Conservation (phyloP, 306 rosid genomes). For the Trifolium fragiferum region DNA sequence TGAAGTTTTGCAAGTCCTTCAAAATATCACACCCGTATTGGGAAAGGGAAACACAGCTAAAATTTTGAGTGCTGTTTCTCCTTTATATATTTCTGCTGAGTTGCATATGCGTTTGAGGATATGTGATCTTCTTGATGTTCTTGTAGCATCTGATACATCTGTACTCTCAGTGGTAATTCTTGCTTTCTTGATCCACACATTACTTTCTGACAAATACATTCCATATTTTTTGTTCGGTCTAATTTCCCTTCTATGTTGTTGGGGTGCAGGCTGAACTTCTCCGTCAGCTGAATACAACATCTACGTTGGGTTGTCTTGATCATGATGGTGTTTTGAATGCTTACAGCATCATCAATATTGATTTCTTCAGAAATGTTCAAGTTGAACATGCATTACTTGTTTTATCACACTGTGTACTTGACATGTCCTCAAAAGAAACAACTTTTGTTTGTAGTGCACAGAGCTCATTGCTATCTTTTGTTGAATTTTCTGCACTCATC, state of each 20-base stretch:
- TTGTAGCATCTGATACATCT: slow-evolving; percentile 68
- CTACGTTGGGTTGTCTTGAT: slow-evolving; percentile 76
- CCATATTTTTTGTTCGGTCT: slow-evolving; percentile 13
- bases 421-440: slow-evolving; percentile 81
- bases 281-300: slow-evolving; percentile 72
- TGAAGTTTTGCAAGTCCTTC: slow-evolving; percentile 68
- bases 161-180: slow-evolving; percentile 65
- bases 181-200: slow-evolving; percentile 27
- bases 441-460: slow-evolving; percentile 68
- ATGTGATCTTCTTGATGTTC: slow-evolving; percentile 75
- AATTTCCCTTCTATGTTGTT: slow-evolving; percentile 31
- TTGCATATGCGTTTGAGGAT: slow-evolving; percentile 67
- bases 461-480: slow-evolving; percentile 68
- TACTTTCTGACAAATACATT: slow-evolving; percentile 16
- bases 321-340: slow-evolving; percentile 66
- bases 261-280: slow-evolving; percentile 73
- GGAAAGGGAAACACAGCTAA: slow-evolving; percentile 59
- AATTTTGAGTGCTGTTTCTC: slow-evolving; percentile 67
- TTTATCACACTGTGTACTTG: slow-evolving; percentile 87
- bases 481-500: slow-evolving; percentile 69
- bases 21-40: slow-evolving; percentile 59
- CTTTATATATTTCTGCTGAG: slow-evolving; percentile 66
- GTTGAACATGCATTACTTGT: slow-evolving; percentile 74
- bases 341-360: slow-evolving; percentile 58
- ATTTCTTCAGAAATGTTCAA: slow-evolving; percentile 59